These are phyloP conservation scores for Mycosphaerella arachidis DNA, from an alignment of 2,329 filamentous ascomycete species.

Conservation along the genomic window DNA sequence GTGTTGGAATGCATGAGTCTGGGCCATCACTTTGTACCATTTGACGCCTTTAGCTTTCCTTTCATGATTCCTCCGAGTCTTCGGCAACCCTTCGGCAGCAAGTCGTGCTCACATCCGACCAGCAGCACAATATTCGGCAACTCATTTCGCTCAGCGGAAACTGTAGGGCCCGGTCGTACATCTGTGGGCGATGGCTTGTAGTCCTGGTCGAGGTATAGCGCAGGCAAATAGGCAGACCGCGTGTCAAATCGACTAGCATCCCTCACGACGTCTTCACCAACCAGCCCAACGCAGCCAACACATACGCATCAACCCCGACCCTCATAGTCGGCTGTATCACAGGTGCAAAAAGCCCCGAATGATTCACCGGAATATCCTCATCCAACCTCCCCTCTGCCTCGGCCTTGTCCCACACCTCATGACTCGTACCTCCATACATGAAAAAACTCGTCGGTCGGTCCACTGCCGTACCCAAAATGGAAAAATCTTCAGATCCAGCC, in stretches of 20 bases:
- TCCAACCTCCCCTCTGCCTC: constrained; percentile 43
- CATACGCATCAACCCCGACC: constrained; percentile 42
- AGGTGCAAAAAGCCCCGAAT: constrained; percentile 56
- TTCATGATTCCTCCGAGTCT: constrained; percentile 15
- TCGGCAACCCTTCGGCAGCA: constrained; percentile 34
- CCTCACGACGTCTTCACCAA: constrained; percentile 25
- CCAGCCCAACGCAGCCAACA: constrained; percentile 34
- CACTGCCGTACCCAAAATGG: constrained; percentile 49
- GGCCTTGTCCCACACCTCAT: constrained; percentile 47
- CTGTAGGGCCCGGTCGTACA: constrained; percentile 41
- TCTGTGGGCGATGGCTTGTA: constrained; percentile 31
- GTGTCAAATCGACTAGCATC: too few species aligned
- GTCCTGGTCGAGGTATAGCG: constrained; percentile 33
- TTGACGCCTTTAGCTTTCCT: constrained; percentile 13
- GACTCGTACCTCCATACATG: constrained; percentile 52
- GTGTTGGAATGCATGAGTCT: constrained; percentile 15
- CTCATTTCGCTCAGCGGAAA: constrained; percentile 30
- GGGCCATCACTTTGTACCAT: constrained; percentile 16
- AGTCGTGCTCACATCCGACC: constrained; percentile 45
- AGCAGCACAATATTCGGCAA: constrained; percentile 45
- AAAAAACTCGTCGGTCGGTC: constrained; percentile 53
- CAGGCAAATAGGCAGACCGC: too few species aligned
- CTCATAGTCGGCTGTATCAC: constrained; percentile 55
- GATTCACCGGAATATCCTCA: constrained; percentile 54
- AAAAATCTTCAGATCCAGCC: constrained; percentile 56